Percentiles rank a stretch among this genome's conserved stretches.
Conservation (phyloP, 164 flowering plant species). For the Amborella trichopoda region DNA sequence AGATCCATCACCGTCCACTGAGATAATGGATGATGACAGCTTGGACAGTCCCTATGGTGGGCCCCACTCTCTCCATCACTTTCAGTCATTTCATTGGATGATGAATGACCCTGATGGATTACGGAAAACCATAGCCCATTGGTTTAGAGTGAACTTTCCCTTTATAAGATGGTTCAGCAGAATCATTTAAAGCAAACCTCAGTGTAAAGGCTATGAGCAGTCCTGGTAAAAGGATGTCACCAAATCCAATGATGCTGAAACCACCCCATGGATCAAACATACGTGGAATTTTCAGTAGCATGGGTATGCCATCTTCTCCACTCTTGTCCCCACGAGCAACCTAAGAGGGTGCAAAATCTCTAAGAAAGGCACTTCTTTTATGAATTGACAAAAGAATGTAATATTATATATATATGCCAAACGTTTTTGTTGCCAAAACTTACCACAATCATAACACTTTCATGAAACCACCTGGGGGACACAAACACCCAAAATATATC, state of each 20-base stretch:
- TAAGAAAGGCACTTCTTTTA: too few species aligned
- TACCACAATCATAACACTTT: conserved; percentile 99
- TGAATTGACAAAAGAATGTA: background rate
- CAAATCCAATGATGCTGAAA: conserved; percentile 94
- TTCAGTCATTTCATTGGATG: background rate
- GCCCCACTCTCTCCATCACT: background rate
- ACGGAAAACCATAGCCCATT: background rate
- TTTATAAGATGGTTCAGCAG: background rate
- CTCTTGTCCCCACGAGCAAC: conserved; percentile 96
- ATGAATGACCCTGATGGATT: background rate
- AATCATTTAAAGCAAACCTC: conserved; percentile 33
- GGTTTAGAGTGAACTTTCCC: background rate
- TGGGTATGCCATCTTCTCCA: conserved; percentile 97
- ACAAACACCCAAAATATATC: conserved; percentile 98
- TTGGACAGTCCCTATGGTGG: background rate
- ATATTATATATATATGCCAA: background rate
- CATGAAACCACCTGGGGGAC: conserved; percentile 69
- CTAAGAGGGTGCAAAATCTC: conserved; percentile 21
- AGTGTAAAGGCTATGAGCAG: conserved; percentile 71
- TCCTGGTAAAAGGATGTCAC: conserved; percentile 95
- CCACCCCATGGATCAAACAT: conserved; percentile 99
- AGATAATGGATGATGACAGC: background rate
- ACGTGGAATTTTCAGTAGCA: conserved; percentile 92
- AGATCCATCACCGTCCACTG: background rate
- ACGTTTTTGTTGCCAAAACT: conserved; percentile 15